Base-by-base conservation (phyloP, 331 rosid genomes). In the Stylosanthes scabra region DNA sequence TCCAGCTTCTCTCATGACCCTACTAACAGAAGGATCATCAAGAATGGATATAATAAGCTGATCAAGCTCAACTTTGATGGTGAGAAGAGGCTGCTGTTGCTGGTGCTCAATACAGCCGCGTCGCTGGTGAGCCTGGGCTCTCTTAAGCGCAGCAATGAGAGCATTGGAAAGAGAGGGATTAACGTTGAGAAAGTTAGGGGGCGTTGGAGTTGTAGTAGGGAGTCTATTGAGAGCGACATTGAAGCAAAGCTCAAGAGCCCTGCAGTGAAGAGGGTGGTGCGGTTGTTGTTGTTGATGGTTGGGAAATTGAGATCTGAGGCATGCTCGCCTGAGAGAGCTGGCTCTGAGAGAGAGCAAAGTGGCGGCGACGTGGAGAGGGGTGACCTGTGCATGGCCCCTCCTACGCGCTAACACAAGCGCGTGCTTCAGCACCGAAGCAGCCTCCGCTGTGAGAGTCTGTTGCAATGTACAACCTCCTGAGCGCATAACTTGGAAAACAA, bases 381-480 rank as follows among this genome's bases (percentile, higher is more conserved):
- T 95, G 79, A 95, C 86, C 82, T 95, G 99, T 60, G 98, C 97
- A 90, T 95, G 98, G 87, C 96, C 96, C 28, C 99, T 74, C 67
- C 99, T 71, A 31, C 91, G 72, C 49, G 99, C 98, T 47, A 95
- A 74, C 74, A 83, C 81, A 15, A 95, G 92, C 70, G 99, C 90
- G 68, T 92, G 98, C 96, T 95, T 95, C 90, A 92, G 68, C 13
- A 90, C 84, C 56, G 99, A 87, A 82, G 99, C 99, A 87, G 97
- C 97, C 99, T 95, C 99, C 64, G 97, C 86, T 72, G 99, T 95
- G 88, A 95, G 97, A 89, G 99, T 92, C 97, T 95, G 98, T 89
- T 92, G 98, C 69, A 84, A 88, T 58, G 93, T 60, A 82, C 72
- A 83, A 75, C 59, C 87, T 90, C 91, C 98, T 87, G 98, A 88